Evolutionary conservation across 306 rosid species (phyloP).

Genomic region (Carpinus viminea): DNA sequence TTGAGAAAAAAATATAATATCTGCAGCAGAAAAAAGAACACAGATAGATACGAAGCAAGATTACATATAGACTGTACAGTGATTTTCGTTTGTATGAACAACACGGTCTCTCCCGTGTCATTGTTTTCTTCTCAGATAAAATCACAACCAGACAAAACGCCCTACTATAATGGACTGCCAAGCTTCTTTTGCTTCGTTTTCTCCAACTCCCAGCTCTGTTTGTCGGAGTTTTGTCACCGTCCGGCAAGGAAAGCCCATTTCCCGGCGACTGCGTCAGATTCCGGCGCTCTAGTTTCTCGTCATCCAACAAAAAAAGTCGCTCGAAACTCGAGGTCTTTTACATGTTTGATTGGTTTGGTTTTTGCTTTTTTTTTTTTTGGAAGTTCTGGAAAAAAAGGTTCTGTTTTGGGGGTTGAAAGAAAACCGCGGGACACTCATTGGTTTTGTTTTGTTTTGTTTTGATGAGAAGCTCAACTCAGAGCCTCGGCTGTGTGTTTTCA

Average conservation of each 20-base stretch:
- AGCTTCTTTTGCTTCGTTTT: constrained; percentile 26
- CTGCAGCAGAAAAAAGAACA: too few relatives aligned
- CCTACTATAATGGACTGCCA: constrained; percentile 42
- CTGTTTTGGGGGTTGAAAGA: constrained; percentile 18
- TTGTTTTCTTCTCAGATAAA: constrained; percentile 38
- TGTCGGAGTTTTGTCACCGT: constrained; percentile 30
- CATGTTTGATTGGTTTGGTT: constrained; percentile 8
- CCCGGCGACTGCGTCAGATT: constrained; percentile 30
- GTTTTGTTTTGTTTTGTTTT: not conserved
- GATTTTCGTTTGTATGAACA: constrained; percentile 5
- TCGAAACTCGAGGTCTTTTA: constrained; percentile 46
- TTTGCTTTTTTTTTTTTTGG: not conserved
- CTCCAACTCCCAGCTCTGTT: constrained; percentile 36
- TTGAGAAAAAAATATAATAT: too few relatives aligned
- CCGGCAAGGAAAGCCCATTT: constrained; percentile 27
- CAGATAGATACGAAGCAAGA: not conserved
- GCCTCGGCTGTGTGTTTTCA: not conserved
- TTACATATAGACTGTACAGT: constrained; percentile 15
- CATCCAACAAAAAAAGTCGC: constrained; percentile 10
- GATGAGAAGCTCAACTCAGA: constrained; percentile 7
- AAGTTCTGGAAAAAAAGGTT: constrained; percentile 2
- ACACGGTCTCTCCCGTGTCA: not conserved
- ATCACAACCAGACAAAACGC: constrained; percentile 32
- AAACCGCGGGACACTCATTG: not conserved
- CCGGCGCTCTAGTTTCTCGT: constrained; percentile 33